Evolutionary conservation across 192 early-diverging fungal species (phyloP).

Genomic region (Dispira simplex): DNA sequence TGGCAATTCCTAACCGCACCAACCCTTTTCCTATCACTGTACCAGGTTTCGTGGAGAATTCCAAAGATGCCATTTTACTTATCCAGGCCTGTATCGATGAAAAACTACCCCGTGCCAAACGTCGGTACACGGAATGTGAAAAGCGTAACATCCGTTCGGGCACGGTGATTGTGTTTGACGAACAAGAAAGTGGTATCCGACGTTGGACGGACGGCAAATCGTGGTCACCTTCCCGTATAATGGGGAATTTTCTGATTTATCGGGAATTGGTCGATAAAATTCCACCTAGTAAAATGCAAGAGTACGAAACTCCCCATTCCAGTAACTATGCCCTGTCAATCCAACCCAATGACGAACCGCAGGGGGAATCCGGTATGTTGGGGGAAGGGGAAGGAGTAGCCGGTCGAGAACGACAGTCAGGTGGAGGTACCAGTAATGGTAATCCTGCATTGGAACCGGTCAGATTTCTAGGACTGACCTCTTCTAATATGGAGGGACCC

Average conservation of each 20-base stretch:
- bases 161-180: constrained; percentile 75
- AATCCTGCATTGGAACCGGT: constrained; percentile 13
- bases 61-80: constrained; percentile 59
- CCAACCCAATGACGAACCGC: constrained; percentile 17
- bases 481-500: background rate
- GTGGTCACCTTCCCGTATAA: constrained; percentile 73
- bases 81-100: constrained; percentile 64
- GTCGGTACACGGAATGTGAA: constrained; percentile 59
- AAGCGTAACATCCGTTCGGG: constrained; percentile 54
- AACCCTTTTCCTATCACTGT: constrained; percentile 10
- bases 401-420: background rate
- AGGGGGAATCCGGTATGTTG: constrained; percentile 12
- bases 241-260: constrained; percentile 69
- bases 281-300: constrained; percentile 16
- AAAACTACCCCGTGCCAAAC: constrained; percentile 43
- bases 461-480: background rate
- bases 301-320: background rate
- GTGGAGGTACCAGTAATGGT: constrained; percentile 16
- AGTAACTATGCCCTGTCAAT: constrained; percentile 16
- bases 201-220: constrained; percentile 74
- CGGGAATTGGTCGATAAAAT: constrained; percentile 46
- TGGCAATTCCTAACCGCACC: background rate
- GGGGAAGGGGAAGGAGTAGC: too few species aligned
- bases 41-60: constrained; percentile 48
- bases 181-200: constrained; percentile 68